Percentiles rank a stretch among this genome's conserved stretches.
Conservation (phyloP, 345 rosid genomes). For the Aquilaria yunnanensis region DNA sequence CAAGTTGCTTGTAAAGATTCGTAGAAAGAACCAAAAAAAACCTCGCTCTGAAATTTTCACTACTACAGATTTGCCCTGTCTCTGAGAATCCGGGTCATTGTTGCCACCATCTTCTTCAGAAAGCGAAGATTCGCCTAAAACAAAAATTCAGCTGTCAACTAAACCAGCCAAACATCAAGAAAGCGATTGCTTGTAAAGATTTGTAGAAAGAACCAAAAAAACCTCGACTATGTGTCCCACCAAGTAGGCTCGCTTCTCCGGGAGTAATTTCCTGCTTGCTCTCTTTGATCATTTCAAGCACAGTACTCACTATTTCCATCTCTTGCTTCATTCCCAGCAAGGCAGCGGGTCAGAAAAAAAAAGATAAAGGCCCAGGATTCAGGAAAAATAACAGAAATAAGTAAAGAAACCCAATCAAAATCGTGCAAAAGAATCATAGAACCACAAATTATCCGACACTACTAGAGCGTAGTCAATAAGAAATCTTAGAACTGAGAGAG, state of each 20-base stretch:
- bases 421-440: no score
- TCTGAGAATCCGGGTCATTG: conserved; percentile 95
- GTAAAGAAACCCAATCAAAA: no score
- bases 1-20: background rate
- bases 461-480: no score
- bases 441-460: no score
- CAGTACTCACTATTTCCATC: conserved; percentile 73
- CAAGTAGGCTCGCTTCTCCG: conserved; percentile 94
- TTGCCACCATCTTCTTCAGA: conserved; percentile 98
- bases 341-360: no score
- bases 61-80: conserved; percentile 98
- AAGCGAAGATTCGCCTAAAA: background rate
- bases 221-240: conserved; percentile 99
- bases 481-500: no score
- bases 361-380: no score
- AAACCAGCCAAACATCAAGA: background rate
- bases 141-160: no score
- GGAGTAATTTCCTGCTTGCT: conserved; percentile 81
- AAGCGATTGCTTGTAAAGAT: background rate
- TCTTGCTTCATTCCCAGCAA: conserved; percentile 56
- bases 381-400: no score
- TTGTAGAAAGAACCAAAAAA: background rate
- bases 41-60: conserved; percentile 34
- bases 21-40: background rate
- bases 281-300: conserved; percentile 82